These are phyloP conservation scores for Aspergillus novoparasiticus DNA, from an alignment of 2,329 filamentous ascomycete species.

Conservation along the genomic window DNA sequence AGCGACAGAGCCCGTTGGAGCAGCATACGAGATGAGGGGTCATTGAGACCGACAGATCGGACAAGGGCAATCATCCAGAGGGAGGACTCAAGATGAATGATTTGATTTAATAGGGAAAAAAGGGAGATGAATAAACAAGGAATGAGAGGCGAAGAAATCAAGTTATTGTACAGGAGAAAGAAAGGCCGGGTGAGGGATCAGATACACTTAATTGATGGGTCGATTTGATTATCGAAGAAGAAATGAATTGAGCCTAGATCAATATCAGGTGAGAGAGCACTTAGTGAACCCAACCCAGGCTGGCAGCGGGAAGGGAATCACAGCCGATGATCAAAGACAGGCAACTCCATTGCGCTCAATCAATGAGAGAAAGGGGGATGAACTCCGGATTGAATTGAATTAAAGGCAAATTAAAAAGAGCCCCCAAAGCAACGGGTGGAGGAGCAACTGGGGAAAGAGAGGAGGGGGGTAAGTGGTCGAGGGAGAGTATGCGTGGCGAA, in stretches of 20 bases:
- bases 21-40: slow-evolving; percentile 11
- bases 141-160: background rate
- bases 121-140: background rate
- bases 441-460: background rate
- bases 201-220: background rate
- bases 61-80: background rate
- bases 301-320: slow-evolving; percentile 18
- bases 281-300: slow-evolving; percentile 18
- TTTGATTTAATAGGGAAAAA: background rate
- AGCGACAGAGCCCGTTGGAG: slow-evolving; percentile 14
- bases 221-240: background rate
- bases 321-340: slow-evolving; percentile 13
- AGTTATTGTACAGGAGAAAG: background rate
- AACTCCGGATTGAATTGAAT: background rate
- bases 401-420: background rate
- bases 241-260: slow-evolving; percentile 4
- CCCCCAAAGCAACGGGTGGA: background rate
- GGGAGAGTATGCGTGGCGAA: slow-evolving; percentile 4
- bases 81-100: background rate
- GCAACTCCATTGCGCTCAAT: slow-evolving; percentile 14
- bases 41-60: background rate
- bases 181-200: background rate
- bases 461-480: background rate
- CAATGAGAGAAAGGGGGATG: background rate
- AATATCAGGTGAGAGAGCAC: background rate